These are phyloP conservation scores for Chaetomium olivaceum DNA, from an alignment of 2,329 filamentous ascomycete genomes.

Conservation along the genomic window DNA sequence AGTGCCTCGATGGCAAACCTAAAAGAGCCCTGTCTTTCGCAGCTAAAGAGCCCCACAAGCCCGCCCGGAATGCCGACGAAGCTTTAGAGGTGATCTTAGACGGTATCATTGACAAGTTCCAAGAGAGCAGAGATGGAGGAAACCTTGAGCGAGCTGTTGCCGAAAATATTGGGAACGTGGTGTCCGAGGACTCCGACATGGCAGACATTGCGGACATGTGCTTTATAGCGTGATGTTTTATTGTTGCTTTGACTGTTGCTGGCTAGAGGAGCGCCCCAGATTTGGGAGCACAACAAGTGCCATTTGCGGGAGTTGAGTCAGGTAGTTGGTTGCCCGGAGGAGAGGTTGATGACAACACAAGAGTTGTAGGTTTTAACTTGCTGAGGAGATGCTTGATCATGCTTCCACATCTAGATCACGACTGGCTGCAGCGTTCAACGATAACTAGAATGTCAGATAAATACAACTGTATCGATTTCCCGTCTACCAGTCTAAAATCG, in stretches of 20 bases:
- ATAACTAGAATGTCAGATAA: no score
- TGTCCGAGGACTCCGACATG: neutral
- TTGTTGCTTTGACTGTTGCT: neutral
- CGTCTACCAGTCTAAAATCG: no score
- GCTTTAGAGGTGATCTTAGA: slow-evolving; percentile 17
- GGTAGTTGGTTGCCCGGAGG: neutral
- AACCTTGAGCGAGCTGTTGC: neutral
- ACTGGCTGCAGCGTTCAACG: no score
- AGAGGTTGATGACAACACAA: no score
- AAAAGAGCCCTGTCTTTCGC: neutral
- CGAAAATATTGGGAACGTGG: neutral
- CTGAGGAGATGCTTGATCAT: no score
- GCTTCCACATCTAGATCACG: no score
- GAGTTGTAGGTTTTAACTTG: no score
- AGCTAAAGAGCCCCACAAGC: neutral
- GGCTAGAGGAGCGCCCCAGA: neutral
- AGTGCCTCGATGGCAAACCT: slow-evolving; percentile 1
- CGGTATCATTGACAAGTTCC: slow-evolving; percentile 6
- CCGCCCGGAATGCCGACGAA: slow-evolving; percentile 5
- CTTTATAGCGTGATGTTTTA: neutral
- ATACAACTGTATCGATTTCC: no score
- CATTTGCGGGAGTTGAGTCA: neutral
- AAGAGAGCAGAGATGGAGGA: neutral
- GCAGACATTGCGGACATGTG: neutral
- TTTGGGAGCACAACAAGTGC: neutral